Base-by-base conservation (phyloP, 345 rosid genomes). In the Euclidium syriacum region DNA sequence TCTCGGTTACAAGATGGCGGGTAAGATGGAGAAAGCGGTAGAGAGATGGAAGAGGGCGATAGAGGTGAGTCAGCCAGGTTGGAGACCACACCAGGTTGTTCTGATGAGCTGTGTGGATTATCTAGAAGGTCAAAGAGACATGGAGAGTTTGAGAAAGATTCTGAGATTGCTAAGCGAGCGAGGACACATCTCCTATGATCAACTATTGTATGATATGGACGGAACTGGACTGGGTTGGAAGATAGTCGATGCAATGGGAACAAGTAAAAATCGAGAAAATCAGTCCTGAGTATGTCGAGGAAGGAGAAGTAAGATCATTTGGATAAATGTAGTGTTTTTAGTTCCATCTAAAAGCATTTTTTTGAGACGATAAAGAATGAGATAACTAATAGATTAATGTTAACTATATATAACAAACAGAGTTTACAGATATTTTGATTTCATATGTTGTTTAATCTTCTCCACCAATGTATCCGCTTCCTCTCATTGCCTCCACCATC, bases 11-110 rank as follows among this genome's bases (percentile, higher is more conserved):
- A 48, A 42, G 24, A 16, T 12, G 10, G 38, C 46, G 1, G 76
- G 73, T 40, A 66, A 76, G 68, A 78, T 74, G 76, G 67, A 23
- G 3, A 78, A 84, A 57, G 79, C 83, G 10, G 75, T 75, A 26
- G 83, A 81, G 71, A 59, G 72, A 26, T 34, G 75, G 66, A 77
- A 58, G 72, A 76, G 44, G 59, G 82, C 80, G 0, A 57, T 80
- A 9, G 61, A 65, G 73, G 58, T 52, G 34, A 58, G 75, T 48
- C 23, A 9, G 32, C 42, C 62, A n/a, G 72, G 69, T 40, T 70
- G 77, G 78, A 72, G 52, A 55, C 74, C 77, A 1, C 73, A 63
- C 64, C 42, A 15, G 23, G 18, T 23, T 35, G 70, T 73, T 23
- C 43, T 83, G 52, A 59, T 64, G 56, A 77, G 80, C 30, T 78